phyloP scores from a whole-genome alignment of 2,329 filamentous ascomycete species.

The Drechslerella stenobrocha region DNA sequence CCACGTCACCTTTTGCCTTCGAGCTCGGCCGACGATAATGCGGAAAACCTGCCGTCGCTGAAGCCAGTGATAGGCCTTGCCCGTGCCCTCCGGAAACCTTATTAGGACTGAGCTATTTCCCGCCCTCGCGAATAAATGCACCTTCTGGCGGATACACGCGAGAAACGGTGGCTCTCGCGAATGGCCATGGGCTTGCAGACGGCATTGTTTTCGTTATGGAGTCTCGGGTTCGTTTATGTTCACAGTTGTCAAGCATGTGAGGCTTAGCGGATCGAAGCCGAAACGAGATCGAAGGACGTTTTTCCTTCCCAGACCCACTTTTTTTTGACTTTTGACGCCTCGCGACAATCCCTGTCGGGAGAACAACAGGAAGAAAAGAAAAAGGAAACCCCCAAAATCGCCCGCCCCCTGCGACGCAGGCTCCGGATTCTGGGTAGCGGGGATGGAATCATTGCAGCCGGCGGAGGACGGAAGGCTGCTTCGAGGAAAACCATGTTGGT shows the following conservation, averaged over 20 bases:
- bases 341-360: not conserved
- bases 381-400: conserved; percentile 32
- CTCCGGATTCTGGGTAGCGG: conserved; percentile 39
- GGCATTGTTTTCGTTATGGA: not conserved
- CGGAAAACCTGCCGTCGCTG: conserved; percentile 14
- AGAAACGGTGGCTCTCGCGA: no score
- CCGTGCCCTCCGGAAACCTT: conserved; percentile 42
- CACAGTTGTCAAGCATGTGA: not conserved
- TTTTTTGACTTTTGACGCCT: conserved; percentile 28
- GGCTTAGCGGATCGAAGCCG: no score
- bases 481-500: conserved; percentile 13
- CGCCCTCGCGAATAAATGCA: conserved; percentile 30
- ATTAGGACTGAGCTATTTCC: conserved; percentile 44
- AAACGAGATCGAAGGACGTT: not conserved
- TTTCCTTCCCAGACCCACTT: conserved; percentile 7
- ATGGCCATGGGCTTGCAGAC: no score
- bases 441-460: conserved; percentile 44
- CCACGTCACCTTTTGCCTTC: conserved; percentile 33
- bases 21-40: no score
- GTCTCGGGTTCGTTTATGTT: not conserved
- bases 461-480: conserved; percentile 18
- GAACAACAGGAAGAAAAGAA: conserved; percentile 21
- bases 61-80: conserved; percentile 25
- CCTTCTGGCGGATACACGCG: conserved; percentile 21
- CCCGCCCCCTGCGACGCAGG: conserved; percentile 30